phyloP scores from a whole-genome alignment of 2,329 filamentous ascomycete genomes.

The Tolypocladium tropicale region DNA sequence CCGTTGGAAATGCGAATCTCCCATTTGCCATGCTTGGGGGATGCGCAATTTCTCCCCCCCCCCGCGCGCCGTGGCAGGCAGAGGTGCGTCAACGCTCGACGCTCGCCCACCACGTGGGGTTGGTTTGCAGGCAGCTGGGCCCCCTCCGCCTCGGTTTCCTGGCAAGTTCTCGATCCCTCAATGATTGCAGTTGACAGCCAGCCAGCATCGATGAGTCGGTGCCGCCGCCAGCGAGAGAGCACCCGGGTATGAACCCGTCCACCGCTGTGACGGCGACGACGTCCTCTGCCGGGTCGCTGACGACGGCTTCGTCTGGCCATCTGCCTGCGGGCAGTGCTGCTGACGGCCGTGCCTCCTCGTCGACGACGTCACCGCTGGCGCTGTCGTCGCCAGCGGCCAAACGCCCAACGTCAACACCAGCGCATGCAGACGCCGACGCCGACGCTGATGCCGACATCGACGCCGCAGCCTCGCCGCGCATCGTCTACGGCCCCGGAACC shows the following conservation, averaged over 20 bases:
- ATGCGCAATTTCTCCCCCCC: not conserved
- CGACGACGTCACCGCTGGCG: not conserved
- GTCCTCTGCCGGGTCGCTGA: not conserved
- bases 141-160: too few relatives aligned
- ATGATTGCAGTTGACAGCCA: too few relatives aligned
- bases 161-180: too few relatives aligned
- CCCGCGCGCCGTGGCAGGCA: too few relatives aligned
- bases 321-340: not conserved
- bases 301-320: not conserved
- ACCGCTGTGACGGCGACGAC: not conserved
- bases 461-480: constrained; percentile 13
- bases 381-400: not conserved
- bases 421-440: not conserved
- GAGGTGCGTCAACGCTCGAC: too few relatives aligned
- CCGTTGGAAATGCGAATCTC: not conserved
- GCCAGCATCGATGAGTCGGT: too few relatives aligned
- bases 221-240: not conserved
- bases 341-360: not conserved
- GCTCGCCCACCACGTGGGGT: too few relatives aligned
- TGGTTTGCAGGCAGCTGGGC: too few relatives aligned
- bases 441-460: not conserved
- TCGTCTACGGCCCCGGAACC: constrained; percentile 24
- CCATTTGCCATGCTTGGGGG: not conserved
- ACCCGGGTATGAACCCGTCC: not conserved
- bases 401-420: too few relatives aligned